A percentile compares a stretch with the other conserved stretches of the same genome.
Evolutionary conservation across 78 protist genomes (phyloP).

Genomic region (Dictyostelium citrinum): DNA sequence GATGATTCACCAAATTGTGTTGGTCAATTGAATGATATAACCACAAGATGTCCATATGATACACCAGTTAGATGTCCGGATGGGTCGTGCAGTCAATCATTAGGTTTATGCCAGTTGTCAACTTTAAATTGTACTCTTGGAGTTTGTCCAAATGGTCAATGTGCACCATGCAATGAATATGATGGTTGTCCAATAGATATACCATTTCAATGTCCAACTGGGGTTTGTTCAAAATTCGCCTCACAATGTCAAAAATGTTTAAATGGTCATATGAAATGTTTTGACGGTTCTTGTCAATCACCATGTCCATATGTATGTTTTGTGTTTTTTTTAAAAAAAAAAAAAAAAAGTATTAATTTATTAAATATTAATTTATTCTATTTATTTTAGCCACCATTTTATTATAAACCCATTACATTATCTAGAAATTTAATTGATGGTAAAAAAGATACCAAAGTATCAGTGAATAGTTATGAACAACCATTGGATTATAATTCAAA

Average conservation of each 20-base stretch:
- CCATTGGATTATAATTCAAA: slow-evolving; percentile 22
- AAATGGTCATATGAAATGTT: slow-evolving; percentile 38
- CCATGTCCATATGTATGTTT: slow-evolving; percentile 62
- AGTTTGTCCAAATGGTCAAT: slow-evolving; percentile 39
- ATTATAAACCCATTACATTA: slow-evolving; percentile 46
- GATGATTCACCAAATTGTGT: neutral
- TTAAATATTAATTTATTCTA: neutral
- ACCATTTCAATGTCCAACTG: slow-evolving; percentile 47
- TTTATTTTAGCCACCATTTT: slow-evolving; percentile 43
- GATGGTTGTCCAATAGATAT: slow-evolving; percentile 45
- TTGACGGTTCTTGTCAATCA: slow-evolving; percentile 42
- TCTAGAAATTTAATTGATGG: neutral
- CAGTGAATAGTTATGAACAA: slow-evolving; percentile 2
- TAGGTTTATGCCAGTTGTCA: neutral
- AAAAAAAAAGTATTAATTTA: no score
- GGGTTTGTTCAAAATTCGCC: neutral
- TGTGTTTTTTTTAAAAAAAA: no score
- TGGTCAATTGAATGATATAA: slow-evolving; percentile 14
- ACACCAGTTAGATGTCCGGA: slow-evolving; percentile 45
- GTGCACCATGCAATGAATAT: slow-evolving; percentile 48
- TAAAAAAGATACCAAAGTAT: neutral
- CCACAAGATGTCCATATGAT: slow-evolving; percentile 6
- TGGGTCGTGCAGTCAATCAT: slow-evolving; percentile 14
- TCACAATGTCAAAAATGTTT: slow-evolving; percentile 11
- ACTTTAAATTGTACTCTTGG: neutral